These are phyloP conservation scores for Camelina neglecta DNA, from an alignment of 345 rosid genomes.

Conservation along the genomic window DNA sequence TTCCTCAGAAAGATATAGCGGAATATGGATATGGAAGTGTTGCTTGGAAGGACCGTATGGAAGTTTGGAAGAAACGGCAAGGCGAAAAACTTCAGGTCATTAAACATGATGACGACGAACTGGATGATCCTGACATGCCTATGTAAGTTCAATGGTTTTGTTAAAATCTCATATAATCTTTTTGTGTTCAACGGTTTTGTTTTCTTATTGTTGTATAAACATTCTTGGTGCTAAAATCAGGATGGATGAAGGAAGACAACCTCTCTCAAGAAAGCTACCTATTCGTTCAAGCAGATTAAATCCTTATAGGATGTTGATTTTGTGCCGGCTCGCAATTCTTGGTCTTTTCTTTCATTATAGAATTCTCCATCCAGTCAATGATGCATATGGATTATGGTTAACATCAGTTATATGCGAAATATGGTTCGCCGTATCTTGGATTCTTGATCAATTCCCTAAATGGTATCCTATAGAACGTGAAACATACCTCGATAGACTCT, in stretches of 20 bases:
- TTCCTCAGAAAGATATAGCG: constrained; percentile 84
- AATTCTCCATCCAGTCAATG: constrained; percentile 82
- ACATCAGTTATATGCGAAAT: constrained; percentile 95
- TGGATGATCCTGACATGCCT: constrained; percentile 90
- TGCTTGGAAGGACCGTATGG: constrained; percentile 98
- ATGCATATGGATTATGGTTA: constrained; percentile 93
- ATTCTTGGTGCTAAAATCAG: constrained; percentile 48
- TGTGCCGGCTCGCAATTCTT: constrained; percentile 80
- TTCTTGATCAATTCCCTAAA: constrained; percentile 95
- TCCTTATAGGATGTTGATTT: constrained; percentile 82
- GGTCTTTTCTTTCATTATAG: constrained; percentile 90
- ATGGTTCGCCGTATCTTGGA: constrained; percentile 96
- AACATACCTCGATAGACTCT: constrained; percentile 92
- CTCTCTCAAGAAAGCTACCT: constrained; percentile 89
- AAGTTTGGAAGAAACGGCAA: constrained; percentile 89
- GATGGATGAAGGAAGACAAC: constrained; percentile 99
- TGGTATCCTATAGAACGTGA: constrained; percentile 90
- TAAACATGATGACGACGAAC: constrained; percentile 73
- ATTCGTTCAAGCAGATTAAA: constrained; percentile 92
- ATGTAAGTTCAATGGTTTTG: constrained; percentile 55
- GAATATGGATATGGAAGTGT: constrained; percentile 94
- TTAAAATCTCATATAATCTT: not conserved
- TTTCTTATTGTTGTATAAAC: constrained; percentile 3
- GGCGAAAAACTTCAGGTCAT: constrained; percentile 82
- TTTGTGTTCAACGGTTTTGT: not conserved